phyloP scores from a whole-genome alignment of 1,284 basidiomycete genomes.

The Cutaneotrichosporon sp. region DNA sequence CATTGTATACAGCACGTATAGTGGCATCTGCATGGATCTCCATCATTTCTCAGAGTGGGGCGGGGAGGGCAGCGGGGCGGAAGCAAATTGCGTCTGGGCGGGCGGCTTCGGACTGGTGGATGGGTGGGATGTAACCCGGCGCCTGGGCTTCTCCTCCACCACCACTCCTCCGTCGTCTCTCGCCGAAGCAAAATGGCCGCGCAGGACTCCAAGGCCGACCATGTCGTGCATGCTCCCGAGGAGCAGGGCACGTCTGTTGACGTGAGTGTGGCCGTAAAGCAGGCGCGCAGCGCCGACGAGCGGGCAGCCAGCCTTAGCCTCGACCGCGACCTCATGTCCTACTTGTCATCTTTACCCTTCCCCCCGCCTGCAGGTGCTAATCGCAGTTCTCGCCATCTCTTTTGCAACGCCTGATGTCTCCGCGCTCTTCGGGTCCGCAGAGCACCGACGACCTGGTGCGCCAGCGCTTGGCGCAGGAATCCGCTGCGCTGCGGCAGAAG shows the following conservation, averaged over 20 bases:
- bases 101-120: no score
- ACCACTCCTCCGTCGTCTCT: neutral
- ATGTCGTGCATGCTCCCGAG: constrained; percentile 41
- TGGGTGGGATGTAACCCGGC: neutral
- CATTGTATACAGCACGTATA: no score
- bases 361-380: neutral
- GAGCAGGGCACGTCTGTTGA: constrained; percentile 39
- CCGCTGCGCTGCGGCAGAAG: constrained; percentile 40
- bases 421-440: constrained; percentile 15
- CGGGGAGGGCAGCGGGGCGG: neutral
- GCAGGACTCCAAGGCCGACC: constrained; percentile 41
- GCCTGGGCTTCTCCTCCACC: neutral
- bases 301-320: neutral
- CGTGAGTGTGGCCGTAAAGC: constrained; percentile 20
- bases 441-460: constrained; percentile 42
- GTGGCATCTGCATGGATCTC: no score
- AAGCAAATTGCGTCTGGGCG: neutral
- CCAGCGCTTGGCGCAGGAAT: constrained; percentile 41
- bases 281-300: neutral
- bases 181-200: constrained; percentile 27
- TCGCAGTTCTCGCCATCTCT: constrained; percentile 44
- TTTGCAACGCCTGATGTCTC: constrained; percentile 35
- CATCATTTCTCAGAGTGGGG: neutral
- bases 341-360: neutral
- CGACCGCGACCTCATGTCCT: neutral